phyloP scores from a whole-genome alignment of 129 eudicot species.

The Chrysanthemum makinoi region DNA sequence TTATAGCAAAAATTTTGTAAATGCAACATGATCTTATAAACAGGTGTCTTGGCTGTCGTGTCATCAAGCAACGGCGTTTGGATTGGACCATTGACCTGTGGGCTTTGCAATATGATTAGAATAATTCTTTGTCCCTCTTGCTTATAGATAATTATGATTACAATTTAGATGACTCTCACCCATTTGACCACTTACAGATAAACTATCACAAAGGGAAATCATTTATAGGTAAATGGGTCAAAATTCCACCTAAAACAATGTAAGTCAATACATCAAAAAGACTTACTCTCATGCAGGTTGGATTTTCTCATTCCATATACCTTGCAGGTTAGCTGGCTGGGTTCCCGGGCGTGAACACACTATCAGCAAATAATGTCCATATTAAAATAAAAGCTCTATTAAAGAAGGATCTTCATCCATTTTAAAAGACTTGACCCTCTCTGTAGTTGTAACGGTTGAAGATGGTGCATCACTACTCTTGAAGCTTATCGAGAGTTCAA shows the following conservation, averaged over 20 bases:
- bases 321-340: slow-evolving; percentile 83
- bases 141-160: slow-evolving; percentile 39
- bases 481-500: slow-evolving; percentile 61
- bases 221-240: too few species aligned
- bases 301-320: slow-evolving; percentile 76
- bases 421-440: slow-evolving; percentile 67
- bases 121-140: too few species aligned
- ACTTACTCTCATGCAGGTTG: slow-evolving; percentile 91
- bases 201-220: too few species aligned
- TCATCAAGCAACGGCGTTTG: too few species aligned
- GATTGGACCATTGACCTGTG: too few species aligned
- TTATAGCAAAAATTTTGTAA: too few species aligned
- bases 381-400: slow-evolving; percentile 84
- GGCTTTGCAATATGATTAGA: too few species aligned
- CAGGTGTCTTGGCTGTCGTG: too few species aligned
- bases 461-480: slow-evolving; percentile 20
- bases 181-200: too few species aligned
- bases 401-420: slow-evolving; percentile 79
- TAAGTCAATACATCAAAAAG: background rate
- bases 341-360: slow-evolving; percentile 81
- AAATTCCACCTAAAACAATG: too few species aligned
- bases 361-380: slow-evolving; percentile 79
- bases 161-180: too few species aligned
- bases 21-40: too few species aligned
- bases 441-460: slow-evolving; percentile 48